Conservation (phyloP, 2,329 filamentous ascomycete species). For the Pyrenochaeta sp. region DNA sequence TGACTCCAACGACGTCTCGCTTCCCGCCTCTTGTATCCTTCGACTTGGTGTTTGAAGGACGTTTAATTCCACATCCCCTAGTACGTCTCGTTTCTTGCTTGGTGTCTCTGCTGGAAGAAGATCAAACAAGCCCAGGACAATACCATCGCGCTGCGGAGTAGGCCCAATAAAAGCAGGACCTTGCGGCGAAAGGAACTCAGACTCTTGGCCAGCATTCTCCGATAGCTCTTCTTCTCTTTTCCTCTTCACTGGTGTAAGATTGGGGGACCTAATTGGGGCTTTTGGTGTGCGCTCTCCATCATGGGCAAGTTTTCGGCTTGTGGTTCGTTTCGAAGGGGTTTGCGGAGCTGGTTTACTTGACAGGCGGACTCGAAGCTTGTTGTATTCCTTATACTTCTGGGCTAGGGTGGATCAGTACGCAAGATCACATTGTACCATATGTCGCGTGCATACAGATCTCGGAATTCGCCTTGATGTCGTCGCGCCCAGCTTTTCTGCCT, state of each 20-base stretch:
- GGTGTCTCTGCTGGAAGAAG: slow-evolving; percentile 65
- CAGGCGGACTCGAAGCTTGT: slow-evolving; percentile 62
- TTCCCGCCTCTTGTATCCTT: slow-evolving; percentile 29
- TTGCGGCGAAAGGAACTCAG: slow-evolving; percentile 39
- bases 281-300: slow-evolving; percentile 39
- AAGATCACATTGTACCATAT: not conserved
- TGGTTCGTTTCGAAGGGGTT: slow-evolving; percentile 43
- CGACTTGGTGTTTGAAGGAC: slow-evolving; percentile 52
- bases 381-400: slow-evolving; percentile 80
- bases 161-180: slow-evolving; percentile 67
- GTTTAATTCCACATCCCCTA: slow-evolving; percentile 42
- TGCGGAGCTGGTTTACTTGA: slow-evolving; percentile 36
- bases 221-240: slow-evolving; percentile 34
- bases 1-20: slow-evolving; percentile 39
- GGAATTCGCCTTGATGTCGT: slow-evolving; percentile 78
- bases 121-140: slow-evolving; percentile 80
- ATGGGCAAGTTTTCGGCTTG: slow-evolving; percentile 26
- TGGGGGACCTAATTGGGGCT: slow-evolving; percentile 23
- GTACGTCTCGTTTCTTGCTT: slow-evolving; percentile 42
- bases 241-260: slow-evolving; percentile 42
- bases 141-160: slow-evolving; percentile 81
- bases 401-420: slow-evolving; percentile 55
- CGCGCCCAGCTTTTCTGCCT: slow-evolving; percentile 73
- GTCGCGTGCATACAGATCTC: slow-evolving; percentile 68
- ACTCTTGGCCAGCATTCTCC: slow-evolving; percentile 20